Conservation (phyloP, 2,329 filamentous ascomycete species). For the Sclerotinia subarctica region DNA sequence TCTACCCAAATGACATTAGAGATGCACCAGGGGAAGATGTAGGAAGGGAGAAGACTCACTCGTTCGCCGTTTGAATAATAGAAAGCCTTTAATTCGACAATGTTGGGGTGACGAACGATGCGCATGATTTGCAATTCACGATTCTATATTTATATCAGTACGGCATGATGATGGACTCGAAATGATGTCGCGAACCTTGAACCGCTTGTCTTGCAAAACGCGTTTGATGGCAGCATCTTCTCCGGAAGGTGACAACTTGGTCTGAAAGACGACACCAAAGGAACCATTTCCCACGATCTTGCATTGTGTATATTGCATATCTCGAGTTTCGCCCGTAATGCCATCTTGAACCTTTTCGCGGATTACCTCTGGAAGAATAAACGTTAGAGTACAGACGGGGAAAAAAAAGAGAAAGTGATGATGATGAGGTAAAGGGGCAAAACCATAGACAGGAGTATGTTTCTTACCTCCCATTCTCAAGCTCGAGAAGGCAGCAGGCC, state of each 20-base stretch:
- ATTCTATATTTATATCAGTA: slow-evolving; percentile 60
- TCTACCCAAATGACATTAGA: slow-evolving; percentile 49
- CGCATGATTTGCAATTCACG: slow-evolving; percentile 99
- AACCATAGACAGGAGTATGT: slow-evolving; percentile 23
- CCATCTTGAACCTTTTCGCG: slow-evolving; percentile 99
- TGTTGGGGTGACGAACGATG: slow-evolving; percentile 97
- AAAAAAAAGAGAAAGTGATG: not conserved
- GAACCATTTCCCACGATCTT: slow-evolving; percentile 99
- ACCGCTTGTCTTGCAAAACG: slow-evolving; percentile 97
- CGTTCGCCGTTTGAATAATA: slow-evolving; percentile 99
- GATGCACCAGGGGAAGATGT: not conserved
- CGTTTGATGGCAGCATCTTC: slow-evolving; percentile 99
- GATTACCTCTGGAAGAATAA: slow-evolving; percentile 76
- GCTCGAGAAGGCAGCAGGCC: slow-evolving; percentile 82
- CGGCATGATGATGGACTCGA: not conserved
- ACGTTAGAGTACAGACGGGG: slow-evolving; percentile 26
- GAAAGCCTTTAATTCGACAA: slow-evolving; percentile 97
- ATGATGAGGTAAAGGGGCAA: not conserved
- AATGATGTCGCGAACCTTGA: slow-evolving; percentile 70
- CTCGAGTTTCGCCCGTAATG: slow-evolving; percentile 90
- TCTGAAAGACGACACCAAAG: slow-evolving; percentile 98
- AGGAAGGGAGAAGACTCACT: slow-evolving; percentile 55
- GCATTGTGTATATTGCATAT: slow-evolving; percentile 97
- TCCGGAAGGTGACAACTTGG: slow-evolving; percentile 93
- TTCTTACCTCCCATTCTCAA: slow-evolving; percentile 93